A percentile compares a stretch with the other conserved stretches of the same genome.
These are phyloP conservation scores for Pythium monospermum DNA, from an alignment of 352 stramenopile species.

Conservation along the genomic window DNA sequence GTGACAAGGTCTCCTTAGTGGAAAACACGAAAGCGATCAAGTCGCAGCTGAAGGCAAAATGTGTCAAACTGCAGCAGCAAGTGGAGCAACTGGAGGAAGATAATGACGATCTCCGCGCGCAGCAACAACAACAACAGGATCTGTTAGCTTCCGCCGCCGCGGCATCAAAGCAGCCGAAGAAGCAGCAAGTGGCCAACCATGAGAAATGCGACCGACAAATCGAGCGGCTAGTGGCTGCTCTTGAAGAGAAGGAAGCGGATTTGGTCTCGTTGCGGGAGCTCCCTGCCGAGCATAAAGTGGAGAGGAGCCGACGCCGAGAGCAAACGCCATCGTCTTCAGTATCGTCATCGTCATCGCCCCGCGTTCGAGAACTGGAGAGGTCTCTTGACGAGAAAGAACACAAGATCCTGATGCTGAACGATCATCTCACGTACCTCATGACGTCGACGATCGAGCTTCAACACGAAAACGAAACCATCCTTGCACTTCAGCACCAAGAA, in stretches of 20 bases:
- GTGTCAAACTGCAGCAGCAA: conserved; percentile 36
- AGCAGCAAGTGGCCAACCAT: conserved; percentile 31
- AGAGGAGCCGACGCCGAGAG: conserved; percentile 3
- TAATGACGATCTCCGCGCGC: conserved; percentile 23
- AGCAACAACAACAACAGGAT: conserved; percentile 12
- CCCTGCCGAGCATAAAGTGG: conserved; percentile 6
- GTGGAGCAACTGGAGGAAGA: conserved; percentile 45
- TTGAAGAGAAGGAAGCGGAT: conserved; percentile 51
- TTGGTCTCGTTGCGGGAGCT: conserved; percentile 40
- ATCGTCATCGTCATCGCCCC: conserved; percentile 24
- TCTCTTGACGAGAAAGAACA: conserved; percentile 57
- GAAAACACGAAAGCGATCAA: conserved; percentile 15
- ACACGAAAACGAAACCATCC: conserved; percentile 54
- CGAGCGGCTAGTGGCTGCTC: conserved; percentile 22
- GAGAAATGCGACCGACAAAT: conserved; percentile 15
- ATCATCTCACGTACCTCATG: conserved; percentile 83
- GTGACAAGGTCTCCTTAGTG: conserved; percentile 13
- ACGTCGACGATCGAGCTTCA: conserved; percentile 70
- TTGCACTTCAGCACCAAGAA: conserved; percentile 16
- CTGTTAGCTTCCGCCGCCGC: background rate
- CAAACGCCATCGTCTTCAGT: conserved; percentile 13
- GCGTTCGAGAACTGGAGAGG: conserved; percentile 46
- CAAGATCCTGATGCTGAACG: conserved; percentile 81
- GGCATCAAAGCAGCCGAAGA: conserved; percentile 33
- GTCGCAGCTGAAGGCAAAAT: conserved; percentile 30